These are phyloP conservation scores for Yamagishiella unicocca DNA, from an alignment of 139 green algal species.

Conservation along the genomic window DNA sequence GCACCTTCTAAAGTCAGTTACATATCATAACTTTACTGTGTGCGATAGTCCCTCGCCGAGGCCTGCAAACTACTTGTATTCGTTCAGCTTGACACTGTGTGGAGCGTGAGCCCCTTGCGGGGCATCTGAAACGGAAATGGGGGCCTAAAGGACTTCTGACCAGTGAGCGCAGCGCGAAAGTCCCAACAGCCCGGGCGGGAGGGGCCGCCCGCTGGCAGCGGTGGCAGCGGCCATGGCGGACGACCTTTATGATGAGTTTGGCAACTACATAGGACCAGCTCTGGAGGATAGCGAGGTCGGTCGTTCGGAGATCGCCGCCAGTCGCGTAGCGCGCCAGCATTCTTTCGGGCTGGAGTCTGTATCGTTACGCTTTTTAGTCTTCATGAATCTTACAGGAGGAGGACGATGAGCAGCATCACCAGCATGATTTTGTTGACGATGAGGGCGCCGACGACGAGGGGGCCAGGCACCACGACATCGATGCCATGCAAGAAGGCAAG, in stretches of 20 bases:
- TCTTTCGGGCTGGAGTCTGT: neutral
- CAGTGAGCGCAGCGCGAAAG: neutral
- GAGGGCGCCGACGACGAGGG: slow-evolving; percentile 60
- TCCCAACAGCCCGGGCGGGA: neutral
- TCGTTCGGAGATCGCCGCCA: slow-evolving; percentile 16
- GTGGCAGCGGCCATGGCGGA: slow-evolving; percentile 39
- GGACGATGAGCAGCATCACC: slow-evolving; percentile 63
- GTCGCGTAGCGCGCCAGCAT: neutral
- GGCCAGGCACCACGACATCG: slow-evolving; percentile 64
- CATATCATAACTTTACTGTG: too few species aligned
- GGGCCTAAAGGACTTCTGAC: neutral
- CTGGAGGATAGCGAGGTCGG: slow-evolving; percentile 82
- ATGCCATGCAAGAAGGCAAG: slow-evolving; percentile 61
- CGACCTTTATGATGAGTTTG: slow-evolving; percentile 97
- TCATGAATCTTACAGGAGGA: slow-evolving; percentile 53
- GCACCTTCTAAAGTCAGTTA: too few species aligned
- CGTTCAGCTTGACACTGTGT: neutral
- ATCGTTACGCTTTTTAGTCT: neutral
- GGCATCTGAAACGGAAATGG: neutral
- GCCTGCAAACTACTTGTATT: neutral
- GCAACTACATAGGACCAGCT: slow-evolving; percentile 97
- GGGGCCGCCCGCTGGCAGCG: slow-evolving; percentile 1
- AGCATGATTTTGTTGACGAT: slow-evolving; percentile 53
- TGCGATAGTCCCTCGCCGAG: too few species aligned
- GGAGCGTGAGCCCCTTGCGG: neutral